Base-by-base conservation (phyloP, 306 rosid genomes). In the Alnus glutinosa region DNA sequence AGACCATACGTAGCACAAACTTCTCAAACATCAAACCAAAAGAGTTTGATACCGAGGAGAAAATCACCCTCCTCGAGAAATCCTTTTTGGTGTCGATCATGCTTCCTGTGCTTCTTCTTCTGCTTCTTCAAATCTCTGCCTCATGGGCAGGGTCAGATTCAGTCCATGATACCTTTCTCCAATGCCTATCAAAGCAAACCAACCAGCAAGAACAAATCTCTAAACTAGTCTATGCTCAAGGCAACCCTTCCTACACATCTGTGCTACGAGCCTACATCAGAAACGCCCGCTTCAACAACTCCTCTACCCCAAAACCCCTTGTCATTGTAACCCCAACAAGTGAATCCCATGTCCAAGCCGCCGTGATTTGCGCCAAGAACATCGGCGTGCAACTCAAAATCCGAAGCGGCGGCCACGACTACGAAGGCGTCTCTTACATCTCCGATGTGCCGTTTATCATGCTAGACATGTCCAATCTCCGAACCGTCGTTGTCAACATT, bases 371-470 rank as follows among this genome's bases (percentile, higher is more conserved):
- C 78, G 70, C 93, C 13, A 88, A 81, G 84, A 75, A 87, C 77
- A 83, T 85, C 46, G 81, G 86, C 15, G 68, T 88, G 44, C 97
- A 89, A 16, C 70, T 92, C 14, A 75, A 91, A 66, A 79, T 92
- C 9, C 83, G 96, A 4, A 90, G 97, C 36, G 97, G 92, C 46
- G 98, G 96, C 39, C 97, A 94, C 74, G 97, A 92, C 66, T 94
- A 89, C 14, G 98, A 92, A 74, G 98, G 93, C 52, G 77, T 90
- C 11, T 92, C 96, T 0, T 94, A 87, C 50, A 91, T 84, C 18
- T 94, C 97, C 5, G 72, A 78, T 46, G 85, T 70, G 0, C 90
- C 96, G 36, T 89, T 90, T 78, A 75, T 86, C 39, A 55, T 92
- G n/a, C 58, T 92, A 0, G 97, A 92, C 75, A 76, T 92, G 55